phyloP scores from a whole-genome alignment of 2,329 filamentous ascomycete genomes.

The Aspergillus costaricaensis region DNA sequence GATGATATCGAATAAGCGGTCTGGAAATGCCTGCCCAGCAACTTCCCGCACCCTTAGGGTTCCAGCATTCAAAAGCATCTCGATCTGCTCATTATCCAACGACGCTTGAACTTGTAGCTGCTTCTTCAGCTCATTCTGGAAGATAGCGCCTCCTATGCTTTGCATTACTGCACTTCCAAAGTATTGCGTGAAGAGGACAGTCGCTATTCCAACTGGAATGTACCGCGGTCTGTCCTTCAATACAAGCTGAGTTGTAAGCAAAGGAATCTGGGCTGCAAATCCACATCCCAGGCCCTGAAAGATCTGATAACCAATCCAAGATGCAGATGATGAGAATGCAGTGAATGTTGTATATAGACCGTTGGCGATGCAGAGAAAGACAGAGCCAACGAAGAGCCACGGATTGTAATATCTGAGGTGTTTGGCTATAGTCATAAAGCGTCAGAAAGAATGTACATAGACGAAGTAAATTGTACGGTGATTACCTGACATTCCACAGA shows the following conservation, averaged over 20 bases:
- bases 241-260: constrained; percentile 13
- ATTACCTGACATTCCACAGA: too few relatives aligned
- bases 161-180: constrained; percentile 18
- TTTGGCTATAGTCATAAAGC: too few relatives aligned
- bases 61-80: constrained; percentile 9
- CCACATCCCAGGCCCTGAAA: constrained; percentile 16
- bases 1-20: constrained; percentile 1
- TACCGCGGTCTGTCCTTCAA: constrained; percentile 9
- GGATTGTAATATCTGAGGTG: too few relatives aligned
- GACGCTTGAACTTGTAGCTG: constrained; percentile 8
- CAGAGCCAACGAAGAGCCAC: too few relatives aligned
- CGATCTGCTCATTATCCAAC: constrained; percentile 7
- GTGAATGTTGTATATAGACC: too few relatives aligned
- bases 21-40: constrained; percentile 5
- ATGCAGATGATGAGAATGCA: background rate
- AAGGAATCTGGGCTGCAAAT: constrained; percentile 12
- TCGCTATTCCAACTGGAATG: constrained; percentile 12
- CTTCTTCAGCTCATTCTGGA: constrained; percentile 8
- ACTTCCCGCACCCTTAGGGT: constrained; percentile 6
- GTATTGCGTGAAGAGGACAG: constrained; percentile 15
- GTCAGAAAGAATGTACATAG: too few relatives aligned
- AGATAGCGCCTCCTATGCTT: constrained; percentile 13
- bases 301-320: constrained; percentile 15
- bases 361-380: too few relatives aligned
- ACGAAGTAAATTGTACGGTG: too few relatives aligned